A percentile compares a stretch with the other conserved stretches of the same genome.
Evolutionary conservation across 805 yeast genomes (phyloP).

Genomic region (Kurtzmaniella fragi): DNA sequence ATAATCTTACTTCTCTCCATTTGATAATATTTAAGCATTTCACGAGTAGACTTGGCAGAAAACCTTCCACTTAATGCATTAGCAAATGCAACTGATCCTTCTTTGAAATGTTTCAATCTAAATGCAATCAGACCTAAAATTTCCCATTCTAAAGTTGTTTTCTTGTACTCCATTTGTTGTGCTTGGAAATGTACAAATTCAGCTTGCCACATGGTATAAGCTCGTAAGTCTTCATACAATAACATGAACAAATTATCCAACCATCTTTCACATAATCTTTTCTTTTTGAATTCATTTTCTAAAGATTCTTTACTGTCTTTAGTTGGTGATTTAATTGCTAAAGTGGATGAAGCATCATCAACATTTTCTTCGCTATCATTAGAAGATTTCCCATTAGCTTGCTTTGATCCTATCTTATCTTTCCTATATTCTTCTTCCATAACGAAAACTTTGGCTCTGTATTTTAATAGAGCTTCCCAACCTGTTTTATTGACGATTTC

Average conservation of each 20-base stretch:
- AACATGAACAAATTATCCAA: slow-evolving; percentile 66
- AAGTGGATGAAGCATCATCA: slow-evolving; percentile 4
- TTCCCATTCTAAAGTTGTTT: slow-evolving; percentile 88
- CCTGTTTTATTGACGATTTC: slow-evolving; percentile 42
- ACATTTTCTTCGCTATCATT: slow-evolving; percentile 19
- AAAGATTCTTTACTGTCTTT: slow-evolving; percentile 9
- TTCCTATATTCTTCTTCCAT: slow-evolving; percentile 46
- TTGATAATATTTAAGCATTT: slow-evolving; percentile 61
- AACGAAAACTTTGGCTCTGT: slow-evolving; percentile 43
- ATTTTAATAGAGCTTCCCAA: slow-evolving; percentile 40
- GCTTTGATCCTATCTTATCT: slow-evolving; percentile 17
- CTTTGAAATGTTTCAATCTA: slow-evolving; percentile 80
- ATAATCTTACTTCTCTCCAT: slow-evolving; percentile 41
- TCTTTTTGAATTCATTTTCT: slow-evolving; percentile 50
- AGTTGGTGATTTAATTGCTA: slow-evolving; percentile 1
- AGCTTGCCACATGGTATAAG: slow-evolving; percentile 91
- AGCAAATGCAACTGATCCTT: slow-evolving; percentile 81
- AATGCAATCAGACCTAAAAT: slow-evolving; percentile 79
- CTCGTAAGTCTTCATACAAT: slow-evolving; percentile 66
- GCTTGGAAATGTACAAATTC: slow-evolving; percentile 86
- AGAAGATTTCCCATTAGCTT: slow-evolving; percentile 27
- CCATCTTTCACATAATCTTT: slow-evolving; percentile 71
- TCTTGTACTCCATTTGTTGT: slow-evolving; percentile 74
- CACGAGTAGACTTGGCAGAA: slow-evolving; percentile 73
- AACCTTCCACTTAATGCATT: slow-evolving; percentile 70